These are phyloP conservation scores for Beauveria asiatica DNA, from an alignment of 2,329 filamentous ascomycete species.

Conservation along the genomic window DNA sequence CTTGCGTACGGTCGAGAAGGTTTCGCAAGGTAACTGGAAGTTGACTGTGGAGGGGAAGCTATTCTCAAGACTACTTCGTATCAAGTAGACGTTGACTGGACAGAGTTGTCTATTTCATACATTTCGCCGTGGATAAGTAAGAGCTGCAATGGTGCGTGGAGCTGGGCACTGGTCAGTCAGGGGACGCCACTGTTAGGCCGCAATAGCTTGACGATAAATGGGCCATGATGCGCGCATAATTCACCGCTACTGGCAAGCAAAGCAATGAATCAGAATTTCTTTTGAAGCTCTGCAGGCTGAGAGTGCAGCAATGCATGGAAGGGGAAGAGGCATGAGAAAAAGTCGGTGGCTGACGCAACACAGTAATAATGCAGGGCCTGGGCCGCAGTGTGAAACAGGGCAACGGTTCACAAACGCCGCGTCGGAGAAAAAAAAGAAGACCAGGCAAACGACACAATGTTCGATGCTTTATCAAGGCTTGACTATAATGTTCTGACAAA, in stretches of 20 bases:
- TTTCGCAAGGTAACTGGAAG: neutral
- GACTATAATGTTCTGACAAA: too few relatives aligned
- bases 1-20: neutral
- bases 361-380: neutral
- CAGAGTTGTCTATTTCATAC: neutral
- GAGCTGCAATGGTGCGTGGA: neutral
- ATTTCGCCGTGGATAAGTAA: neutral
- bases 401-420: neutral
- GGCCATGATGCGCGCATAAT: neutral
- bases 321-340: neutral
- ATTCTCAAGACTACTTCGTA: neutral
- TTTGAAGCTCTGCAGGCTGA: neutral
- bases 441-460: neutral
- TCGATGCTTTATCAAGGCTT: neutral
- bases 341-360: constrained; percentile 4
- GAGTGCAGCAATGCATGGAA: neutral
- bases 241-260: neutral
- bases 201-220: constrained; percentile 1
- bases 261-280: neutral
- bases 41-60: neutral
- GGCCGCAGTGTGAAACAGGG: neutral
- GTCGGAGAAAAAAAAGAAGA: neutral
- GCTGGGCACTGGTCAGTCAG: neutral
- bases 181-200: neutral
- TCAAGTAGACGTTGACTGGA: too few relatives aligned